Evolutionary conservation across 2,329 filamentous ascomycete genomes (phyloP), one percentile per base, ranked within the genome.

Genomic region (Phoma herbarum): DNA sequence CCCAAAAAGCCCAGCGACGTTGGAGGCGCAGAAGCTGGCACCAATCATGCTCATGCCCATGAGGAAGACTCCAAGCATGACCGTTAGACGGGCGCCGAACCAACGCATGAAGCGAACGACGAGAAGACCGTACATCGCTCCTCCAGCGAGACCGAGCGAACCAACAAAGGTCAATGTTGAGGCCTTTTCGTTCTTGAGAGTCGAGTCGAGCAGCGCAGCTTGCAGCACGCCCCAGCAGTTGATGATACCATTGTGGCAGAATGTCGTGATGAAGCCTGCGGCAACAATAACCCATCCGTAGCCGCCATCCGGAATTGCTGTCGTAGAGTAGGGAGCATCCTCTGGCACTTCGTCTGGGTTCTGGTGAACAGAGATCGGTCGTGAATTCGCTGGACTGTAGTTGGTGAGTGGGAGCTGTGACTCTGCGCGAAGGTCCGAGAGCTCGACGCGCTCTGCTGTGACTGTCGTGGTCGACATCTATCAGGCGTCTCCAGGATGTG

Each of bases 191-290:
- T 55, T 16, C 1, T 80, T 79, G 1, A 86, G 73, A 0, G 77
- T 76, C 16, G 81, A 72, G 35, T 82, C 74, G 4, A 86, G 81
- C 0, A 89, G 80, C 0, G 81, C 85, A 3, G 80, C 79, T 72
- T 89, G 86, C 47, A 88, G 76, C 1, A 89, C 80, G 28, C 86
- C 87, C 85, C 86, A 89, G 59, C 80, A 81, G 64, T 86, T 86
- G 12, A 79, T 79, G 0, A 80, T 84, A 46, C 85, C 86, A 45
- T 84, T 80, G 42, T 82, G 66, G 68, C 71, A 74, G 78, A 84
- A 88, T 1, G 82, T 79, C 23, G 86, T 65, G 2, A 84, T 67
- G 3, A 81, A 79, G 62, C 83, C 85, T 37, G 77, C 79, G 4
- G 73, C 75, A 25, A 88, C 82, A 7, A 87, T 77, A 11, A 81